Evolutionary conservation across 441 rosid genomes (phyloP).

Genomic region (Populus trichocarpa): DNA sequence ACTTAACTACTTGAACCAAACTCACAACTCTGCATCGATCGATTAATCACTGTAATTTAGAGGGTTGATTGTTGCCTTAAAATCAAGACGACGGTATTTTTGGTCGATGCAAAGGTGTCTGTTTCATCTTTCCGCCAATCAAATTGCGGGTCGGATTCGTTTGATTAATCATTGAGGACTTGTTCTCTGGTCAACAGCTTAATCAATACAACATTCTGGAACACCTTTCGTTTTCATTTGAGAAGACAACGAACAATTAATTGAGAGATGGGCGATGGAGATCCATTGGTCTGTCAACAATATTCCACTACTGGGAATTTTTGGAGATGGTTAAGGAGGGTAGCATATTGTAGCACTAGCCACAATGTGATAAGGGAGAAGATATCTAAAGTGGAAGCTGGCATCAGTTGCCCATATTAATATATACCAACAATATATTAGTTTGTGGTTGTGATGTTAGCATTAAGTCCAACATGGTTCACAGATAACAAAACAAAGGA

Average conservation of each 20-base stretch:
- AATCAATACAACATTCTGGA: background rate
- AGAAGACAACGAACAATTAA: background rate
- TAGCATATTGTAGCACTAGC: constrained; percentile 24
- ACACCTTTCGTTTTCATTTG: constrained; percentile 14
- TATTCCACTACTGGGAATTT: constrained; percentile 4
- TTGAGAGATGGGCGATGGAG: background rate
- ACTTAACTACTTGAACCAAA: background rate
- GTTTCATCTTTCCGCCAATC: too few species aligned
- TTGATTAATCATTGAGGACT: background rate
- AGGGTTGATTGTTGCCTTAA: too few species aligned
- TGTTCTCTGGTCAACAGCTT: background rate
- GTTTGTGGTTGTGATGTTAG: constrained; percentile 36
- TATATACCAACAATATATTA: constrained; percentile 11
- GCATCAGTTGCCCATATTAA: constrained; percentile 34
- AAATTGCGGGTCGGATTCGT: too few species aligned
- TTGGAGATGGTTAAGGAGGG: background rate
- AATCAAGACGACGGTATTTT: too few species aligned
- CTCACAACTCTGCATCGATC: background rate
- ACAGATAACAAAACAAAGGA: constrained; percentile 2
- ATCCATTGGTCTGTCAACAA: constrained; percentile 9
- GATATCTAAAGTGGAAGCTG: constrained; percentile 42
- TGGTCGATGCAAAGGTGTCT: too few species aligned
- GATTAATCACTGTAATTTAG: too few species aligned
- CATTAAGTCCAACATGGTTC: constrained; percentile 26
- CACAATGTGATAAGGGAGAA: constrained; percentile 24